These are phyloP conservation scores for Cupressus sempervirens DNA, from an alignment of 75 land plant genomes.

Conservation along the genomic window DNA sequence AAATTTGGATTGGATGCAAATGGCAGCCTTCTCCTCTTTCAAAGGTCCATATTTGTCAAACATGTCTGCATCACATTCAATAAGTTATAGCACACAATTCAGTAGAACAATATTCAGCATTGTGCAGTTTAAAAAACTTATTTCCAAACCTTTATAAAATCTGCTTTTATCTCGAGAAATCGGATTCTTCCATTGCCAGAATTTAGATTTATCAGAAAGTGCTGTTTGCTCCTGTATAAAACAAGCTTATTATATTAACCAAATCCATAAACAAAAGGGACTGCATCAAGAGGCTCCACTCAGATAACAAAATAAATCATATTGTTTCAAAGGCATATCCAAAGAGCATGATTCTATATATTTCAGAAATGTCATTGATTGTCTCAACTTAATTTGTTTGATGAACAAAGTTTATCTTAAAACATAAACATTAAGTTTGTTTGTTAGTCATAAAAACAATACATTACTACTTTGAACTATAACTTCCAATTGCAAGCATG, in stretches of 20 bases:
- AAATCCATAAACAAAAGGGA: background rate
- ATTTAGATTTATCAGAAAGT: constrained; percentile 6
- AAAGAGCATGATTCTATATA: background rate
- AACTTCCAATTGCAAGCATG: background rate
- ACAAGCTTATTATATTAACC: background rate
- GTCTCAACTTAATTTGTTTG: background rate
- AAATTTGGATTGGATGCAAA: constrained; percentile 5
- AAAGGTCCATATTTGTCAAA: constrained; percentile 7
- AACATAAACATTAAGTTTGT: background rate
- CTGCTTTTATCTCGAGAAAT: constrained; percentile 4
- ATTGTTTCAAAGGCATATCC: background rate
- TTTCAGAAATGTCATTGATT: background rate
- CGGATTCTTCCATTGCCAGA: constrained; percentile 10
- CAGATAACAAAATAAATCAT: background rate
- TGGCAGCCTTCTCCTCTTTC: constrained; percentile 16
- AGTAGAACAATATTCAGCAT: background rate
- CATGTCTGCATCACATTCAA: background rate
- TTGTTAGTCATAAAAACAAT: background rate
- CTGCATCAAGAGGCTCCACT: background rate
- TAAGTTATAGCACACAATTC: background rate
- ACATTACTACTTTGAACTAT: background rate
- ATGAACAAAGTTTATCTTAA: background rate
- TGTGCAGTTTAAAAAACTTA: background rate
- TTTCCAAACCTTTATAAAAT: constrained; percentile 12
- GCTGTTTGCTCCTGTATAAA: constrained; percentile 7